Percentiles rank a stretch among this genome's conserved stretches.
Evolutionary conservation across 2,329 filamentous ascomycete genomes (phyloP).

Genomic region (Calonectria pteridis): DNA sequence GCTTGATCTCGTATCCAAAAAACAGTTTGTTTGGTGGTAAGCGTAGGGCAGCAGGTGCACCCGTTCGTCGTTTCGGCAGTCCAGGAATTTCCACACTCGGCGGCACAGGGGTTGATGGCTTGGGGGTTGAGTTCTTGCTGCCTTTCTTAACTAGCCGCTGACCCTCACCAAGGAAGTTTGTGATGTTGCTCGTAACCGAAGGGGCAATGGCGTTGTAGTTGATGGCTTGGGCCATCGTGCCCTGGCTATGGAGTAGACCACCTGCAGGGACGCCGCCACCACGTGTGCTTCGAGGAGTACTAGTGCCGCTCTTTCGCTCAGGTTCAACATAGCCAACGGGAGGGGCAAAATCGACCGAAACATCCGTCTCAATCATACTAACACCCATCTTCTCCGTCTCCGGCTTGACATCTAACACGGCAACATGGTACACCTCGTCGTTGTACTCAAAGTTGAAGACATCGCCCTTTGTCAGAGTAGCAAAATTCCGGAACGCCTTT

Average conservation of each 20-base stretch:
- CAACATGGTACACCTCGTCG: conserved; percentile 92
- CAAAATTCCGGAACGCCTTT: conserved; percentile 96
- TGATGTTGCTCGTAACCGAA: conserved; percentile 75
- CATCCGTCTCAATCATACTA: conserved; percentile 95
- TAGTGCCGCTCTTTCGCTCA: conserved; percentile 82
- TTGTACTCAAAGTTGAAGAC: conserved; percentile 98
- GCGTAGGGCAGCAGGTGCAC: conserved; percentile 88
- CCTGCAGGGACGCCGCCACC: conserved; percentile 75
- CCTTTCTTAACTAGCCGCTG: conserved; percentile 88
- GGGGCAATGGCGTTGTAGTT: conserved; percentile 94
- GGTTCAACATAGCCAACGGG: conserved; percentile 96
- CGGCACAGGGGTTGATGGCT: conserved; percentile 77
- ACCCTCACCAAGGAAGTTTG: conserved; percentile 84
- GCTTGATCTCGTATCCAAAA: conserved; percentile 95
- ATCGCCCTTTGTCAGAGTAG: conserved; percentile 91
- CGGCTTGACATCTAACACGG: conserved; percentile 93
- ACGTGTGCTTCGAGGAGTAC: conserved; percentile 79
- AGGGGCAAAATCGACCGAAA: conserved; percentile 95
- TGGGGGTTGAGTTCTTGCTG: conserved; percentile 75
- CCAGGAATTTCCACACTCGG: conserved; percentile 41
- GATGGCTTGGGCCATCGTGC: conserved; percentile 97
- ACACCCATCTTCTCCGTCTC: conserved; percentile 86
- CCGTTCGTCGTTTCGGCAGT: conserved; percentile 64
- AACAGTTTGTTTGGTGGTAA: conserved; percentile 92
- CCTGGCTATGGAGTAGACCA: conserved; percentile 83